A percentile compares a stretch with the other conserved stretches of the same genome.
Conservation (phyloP, 805 yeast species). For the Ogataea glucozyma region DNA sequence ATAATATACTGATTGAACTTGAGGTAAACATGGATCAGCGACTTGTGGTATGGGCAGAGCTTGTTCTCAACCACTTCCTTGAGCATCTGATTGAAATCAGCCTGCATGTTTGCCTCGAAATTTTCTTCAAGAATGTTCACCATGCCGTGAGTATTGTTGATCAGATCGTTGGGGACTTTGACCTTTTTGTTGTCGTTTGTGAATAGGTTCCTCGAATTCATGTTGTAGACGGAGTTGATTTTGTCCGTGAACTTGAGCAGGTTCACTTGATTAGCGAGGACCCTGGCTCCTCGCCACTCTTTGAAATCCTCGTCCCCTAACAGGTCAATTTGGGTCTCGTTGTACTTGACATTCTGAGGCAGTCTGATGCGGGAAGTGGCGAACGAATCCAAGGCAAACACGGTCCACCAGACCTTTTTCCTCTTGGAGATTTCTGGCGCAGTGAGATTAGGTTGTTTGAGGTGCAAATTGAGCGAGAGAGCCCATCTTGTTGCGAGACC, state of each 20-base stretch:
- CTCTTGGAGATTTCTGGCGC: conserved; percentile 32
- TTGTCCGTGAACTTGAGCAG: conserved; percentile 32
- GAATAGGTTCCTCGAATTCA: conserved; percentile 29
- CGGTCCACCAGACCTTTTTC: conserved; percentile 43
- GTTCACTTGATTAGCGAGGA: conserved; percentile 31
- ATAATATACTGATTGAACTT: conserved; percentile 39
- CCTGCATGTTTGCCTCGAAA: conserved; percentile 23
- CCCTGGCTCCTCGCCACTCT: conserved; percentile 35
- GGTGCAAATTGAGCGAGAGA: conserved; percentile 35
- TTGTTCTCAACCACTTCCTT: conserved; percentile 22
- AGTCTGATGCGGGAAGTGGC: conserved; percentile 41
- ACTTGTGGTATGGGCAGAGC: conserved; percentile 19
- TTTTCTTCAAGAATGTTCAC: conserved; percentile 26
- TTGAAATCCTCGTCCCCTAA: conserved; percentile 26
- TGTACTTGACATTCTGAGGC: conserved; percentile 37
- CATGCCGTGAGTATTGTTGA: conserved; percentile 23
- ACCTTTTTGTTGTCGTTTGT: conserved; percentile 22
- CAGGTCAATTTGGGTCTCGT: conserved; percentile 36
- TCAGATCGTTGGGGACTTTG: conserved; percentile 22
- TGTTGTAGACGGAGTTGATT: conserved; percentile 36
- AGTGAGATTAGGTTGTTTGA: conserved; percentile 23
- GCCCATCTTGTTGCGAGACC: conserved; percentile 38
- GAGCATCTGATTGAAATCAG: conserved; percentile 24
- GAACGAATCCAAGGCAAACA: conserved; percentile 37
- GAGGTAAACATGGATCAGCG: conserved; percentile 36